phyloP scores from a whole-genome alignment of 176 grass and related monocot genomes.

The Poa pratensis region DNA sequence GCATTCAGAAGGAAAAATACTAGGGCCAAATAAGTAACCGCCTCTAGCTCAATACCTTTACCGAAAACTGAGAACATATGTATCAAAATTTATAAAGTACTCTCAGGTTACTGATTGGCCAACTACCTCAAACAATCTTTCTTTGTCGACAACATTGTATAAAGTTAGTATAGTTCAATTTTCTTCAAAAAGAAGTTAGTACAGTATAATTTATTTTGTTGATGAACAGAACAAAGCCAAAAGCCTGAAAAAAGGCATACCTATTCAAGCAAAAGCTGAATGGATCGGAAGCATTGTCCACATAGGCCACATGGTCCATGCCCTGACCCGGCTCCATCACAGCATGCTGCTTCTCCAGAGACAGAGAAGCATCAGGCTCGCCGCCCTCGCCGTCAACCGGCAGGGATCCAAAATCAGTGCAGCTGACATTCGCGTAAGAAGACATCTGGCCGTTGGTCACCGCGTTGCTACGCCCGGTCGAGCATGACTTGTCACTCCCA shows the following conservation, averaged over 20 bases:
- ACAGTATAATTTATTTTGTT: constrained; percentile 5
- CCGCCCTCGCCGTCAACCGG: constrained; percentile 34
- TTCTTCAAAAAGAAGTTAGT: background rate
- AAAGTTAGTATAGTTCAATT: constrained; percentile 9
- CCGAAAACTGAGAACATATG: constrained; percentile 29
- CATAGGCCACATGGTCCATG: constrained; percentile 42
- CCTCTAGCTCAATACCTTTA: constrained; percentile 12
- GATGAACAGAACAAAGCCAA: constrained; percentile 14
- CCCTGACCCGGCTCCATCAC: constrained; percentile 30
- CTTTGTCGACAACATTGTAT: background rate
- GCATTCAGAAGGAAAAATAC: constrained; percentile 29
- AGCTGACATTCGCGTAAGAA: constrained; percentile 49
- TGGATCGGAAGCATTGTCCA: constrained; percentile 47
- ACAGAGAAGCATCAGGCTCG: constrained; percentile 40
- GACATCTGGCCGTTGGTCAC: constrained; percentile 56
- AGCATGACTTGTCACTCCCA: constrained; percentile 67
- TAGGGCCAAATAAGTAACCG: background rate
- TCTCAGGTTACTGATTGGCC: background rate
- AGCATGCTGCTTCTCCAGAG: constrained; percentile 56
- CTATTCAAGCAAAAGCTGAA: constrained; percentile 82
- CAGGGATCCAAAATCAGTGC: constrained; percentile 35
- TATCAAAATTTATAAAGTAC: constrained; percentile 32
- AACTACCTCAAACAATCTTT: constrained; percentile 24
- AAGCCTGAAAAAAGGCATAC: constrained; percentile 45
- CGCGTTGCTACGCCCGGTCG: constrained; percentile 52